Percentiles rank a stretch among this genome's conserved stretches.
These are phyloP conservation scores for Linnemannia zychae DNA, from an alignment of 192 early-diverging fungal genomes.

Conservation along the genomic window DNA sequence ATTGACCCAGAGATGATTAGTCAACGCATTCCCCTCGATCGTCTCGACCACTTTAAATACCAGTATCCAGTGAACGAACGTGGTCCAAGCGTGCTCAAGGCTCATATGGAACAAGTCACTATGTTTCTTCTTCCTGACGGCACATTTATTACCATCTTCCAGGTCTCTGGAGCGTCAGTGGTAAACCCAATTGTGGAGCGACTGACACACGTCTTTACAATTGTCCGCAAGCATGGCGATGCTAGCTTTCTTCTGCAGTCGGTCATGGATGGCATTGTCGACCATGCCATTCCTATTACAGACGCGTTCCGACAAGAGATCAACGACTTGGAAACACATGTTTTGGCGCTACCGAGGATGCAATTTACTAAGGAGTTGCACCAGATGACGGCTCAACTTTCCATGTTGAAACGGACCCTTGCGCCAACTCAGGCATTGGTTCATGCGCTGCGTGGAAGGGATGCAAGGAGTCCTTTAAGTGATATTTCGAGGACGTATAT, in stretches of 20 bases:
- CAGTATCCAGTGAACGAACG: constrained; percentile 16
- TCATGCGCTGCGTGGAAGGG: constrained; percentile 45
- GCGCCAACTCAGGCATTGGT: constrained; percentile 63
- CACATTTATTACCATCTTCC: constrained; percentile 58
- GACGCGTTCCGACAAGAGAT: constrained; percentile 60
- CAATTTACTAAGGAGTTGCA: constrained; percentile 59
- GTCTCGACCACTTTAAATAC: constrained; percentile 35
- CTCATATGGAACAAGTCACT: constrained; percentile 56
- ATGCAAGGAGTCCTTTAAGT: constrained; percentile 50
- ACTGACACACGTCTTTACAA: constrained; percentile 36
- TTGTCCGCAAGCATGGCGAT: constrained; percentile 52
- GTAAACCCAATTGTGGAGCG: constrained; percentile 53
- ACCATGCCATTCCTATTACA: constrained; percentile 60
- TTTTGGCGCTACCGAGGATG: constrained; percentile 57
- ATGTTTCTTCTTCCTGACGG: constrained; percentile 54
- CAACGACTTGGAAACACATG: constrained; percentile 55
- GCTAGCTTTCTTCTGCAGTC: constrained; percentile 59
- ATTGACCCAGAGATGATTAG: constrained; percentile 34
- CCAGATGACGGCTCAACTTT: constrained; percentile 60
- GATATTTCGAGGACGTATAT: constrained; percentile 59
- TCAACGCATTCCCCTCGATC: constrained; percentile 35
- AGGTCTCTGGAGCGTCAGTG: constrained; percentile 54
- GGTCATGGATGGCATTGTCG: constrained; percentile 64
- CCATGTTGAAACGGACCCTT: constrained; percentile 58
- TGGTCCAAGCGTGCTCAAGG: background rate